A percentile compares a stretch with the other conserved stretches of the same genome.
These are phyloP conservation scores for Dendrobium nobile DNA, from an alignment of 106 monocot species.

Conservation along the genomic window DNA sequence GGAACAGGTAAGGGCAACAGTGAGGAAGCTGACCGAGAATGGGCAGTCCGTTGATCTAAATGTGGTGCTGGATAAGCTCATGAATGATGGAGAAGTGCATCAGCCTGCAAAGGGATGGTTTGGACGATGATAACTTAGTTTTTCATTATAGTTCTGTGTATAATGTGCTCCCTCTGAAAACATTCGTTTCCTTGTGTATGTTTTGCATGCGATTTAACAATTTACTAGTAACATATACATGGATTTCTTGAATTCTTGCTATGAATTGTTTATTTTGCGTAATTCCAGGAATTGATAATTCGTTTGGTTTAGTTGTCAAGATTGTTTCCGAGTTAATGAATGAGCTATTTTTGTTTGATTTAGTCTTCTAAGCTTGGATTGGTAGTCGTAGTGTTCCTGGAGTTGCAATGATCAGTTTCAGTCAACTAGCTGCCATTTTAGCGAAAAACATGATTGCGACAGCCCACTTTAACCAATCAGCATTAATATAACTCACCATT, in stretches of 20 bases:
- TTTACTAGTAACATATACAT: background rate
- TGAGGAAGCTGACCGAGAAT: constrained; percentile 27
- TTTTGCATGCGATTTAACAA: background rate
- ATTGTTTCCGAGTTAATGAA: too few species aligned
- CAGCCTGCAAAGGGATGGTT: constrained; percentile 49
- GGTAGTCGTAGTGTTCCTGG: too few species aligned
- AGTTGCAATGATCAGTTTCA: too few species aligned
- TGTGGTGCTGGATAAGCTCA: constrained; percentile 70
- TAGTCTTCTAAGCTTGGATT: too few species aligned
- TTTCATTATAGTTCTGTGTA: background rate
- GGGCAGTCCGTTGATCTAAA: constrained; percentile 68
- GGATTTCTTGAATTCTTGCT: background rate
- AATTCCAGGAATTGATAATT: background rate
- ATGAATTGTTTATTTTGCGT: background rate
- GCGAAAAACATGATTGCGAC: too few species aligned
- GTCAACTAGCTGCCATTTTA: too few species aligned
- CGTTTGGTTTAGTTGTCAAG: too few species aligned
- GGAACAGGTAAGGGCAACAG: constrained; percentile 26
- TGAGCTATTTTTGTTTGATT: too few species aligned
- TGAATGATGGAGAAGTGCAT: constrained; percentile 48
- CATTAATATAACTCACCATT: too few species aligned
- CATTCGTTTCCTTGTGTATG: background rate
- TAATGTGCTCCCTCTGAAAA: background rate
- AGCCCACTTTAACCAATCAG: too few species aligned
- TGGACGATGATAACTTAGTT: constrained; percentile 22